phyloP scores from a whole-genome alignment of 352 stramenopile genomes.

The Peronospora destructor region DNA sequence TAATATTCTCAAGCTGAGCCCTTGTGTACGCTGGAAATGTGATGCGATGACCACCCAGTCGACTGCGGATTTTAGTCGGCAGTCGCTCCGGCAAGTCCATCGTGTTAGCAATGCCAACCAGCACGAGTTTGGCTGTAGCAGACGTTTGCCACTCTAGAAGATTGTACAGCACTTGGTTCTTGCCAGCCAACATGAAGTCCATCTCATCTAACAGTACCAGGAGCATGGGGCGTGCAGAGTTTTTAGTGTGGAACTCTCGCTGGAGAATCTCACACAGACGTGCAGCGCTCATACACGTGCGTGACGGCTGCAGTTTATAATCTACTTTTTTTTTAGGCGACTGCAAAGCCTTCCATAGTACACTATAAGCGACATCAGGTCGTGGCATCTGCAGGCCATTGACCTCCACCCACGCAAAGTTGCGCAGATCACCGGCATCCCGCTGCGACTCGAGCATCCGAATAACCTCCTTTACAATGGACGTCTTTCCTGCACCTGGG shows the following conservation, averaged over 20 bases:
- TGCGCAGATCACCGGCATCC: slow-evolving; percentile 25
- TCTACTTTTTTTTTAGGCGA: slow-evolving; percentile 11
- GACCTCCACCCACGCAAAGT: slow-evolving; percentile 59
- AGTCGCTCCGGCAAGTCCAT: slow-evolving; percentile 74
- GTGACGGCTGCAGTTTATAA: slow-evolving; percentile 1
- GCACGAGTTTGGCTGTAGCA: slow-evolving; percentile 49
- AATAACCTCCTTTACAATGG: slow-evolving; percentile 65
- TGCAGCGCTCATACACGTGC: slow-evolving; percentile 23
- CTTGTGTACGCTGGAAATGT: slow-evolving; percentile 61
- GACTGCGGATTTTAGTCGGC: slow-evolving; percentile 60
- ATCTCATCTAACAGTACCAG: slow-evolving; percentile 69
- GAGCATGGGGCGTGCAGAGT: slow-evolving; percentile 38
- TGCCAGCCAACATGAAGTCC: slow-evolving; percentile 68
- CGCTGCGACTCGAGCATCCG: slow-evolving; percentile 36
- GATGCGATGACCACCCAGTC: slow-evolving; percentile 56
- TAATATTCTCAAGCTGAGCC: slow-evolving; percentile 58
- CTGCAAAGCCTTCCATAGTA: slow-evolving; percentile 52
- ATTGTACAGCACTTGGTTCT: slow-evolving; percentile 77
- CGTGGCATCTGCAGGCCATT: slow-evolving; percentile 67
- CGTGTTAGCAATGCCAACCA: slow-evolving; percentile 74
- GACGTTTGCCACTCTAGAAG: slow-evolving; percentile 65
- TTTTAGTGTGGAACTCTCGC: slow-evolving; percentile 39
- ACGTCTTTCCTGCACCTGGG: slow-evolving; percentile 62
- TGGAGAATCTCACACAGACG: slow-evolving; percentile 41
- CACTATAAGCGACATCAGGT: slow-evolving; percentile 53